These are phyloP conservation scores for Fusarium begoniae DNA, from an alignment of 2,329 filamentous ascomycete genomes.

Conservation along the genomic window DNA sequence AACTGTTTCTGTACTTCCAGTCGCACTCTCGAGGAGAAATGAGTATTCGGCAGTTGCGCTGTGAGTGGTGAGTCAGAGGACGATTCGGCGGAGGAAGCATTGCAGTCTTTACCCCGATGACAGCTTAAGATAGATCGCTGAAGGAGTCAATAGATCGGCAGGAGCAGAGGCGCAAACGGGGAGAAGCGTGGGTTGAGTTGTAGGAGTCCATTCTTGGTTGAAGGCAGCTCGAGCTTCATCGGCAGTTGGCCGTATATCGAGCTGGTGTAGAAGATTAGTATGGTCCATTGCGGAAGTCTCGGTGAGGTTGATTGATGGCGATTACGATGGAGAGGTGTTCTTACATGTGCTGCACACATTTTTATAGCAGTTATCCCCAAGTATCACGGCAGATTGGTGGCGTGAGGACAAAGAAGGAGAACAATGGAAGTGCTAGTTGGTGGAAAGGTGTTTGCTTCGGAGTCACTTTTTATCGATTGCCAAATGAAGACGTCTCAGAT, in stretches of 20 bases:
- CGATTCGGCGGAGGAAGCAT: background rate
- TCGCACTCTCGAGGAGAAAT: constrained; percentile 95
- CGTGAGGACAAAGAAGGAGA: constrained; percentile 16
- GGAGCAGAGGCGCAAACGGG: constrained; percentile 86
- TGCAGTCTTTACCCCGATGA: constrained; percentile 36
- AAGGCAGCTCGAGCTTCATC: constrained; percentile 42
- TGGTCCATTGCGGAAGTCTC: background rate
- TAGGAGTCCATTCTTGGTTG: constrained; percentile 37
- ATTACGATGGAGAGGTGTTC: background rate
- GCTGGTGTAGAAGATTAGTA: constrained; percentile 25
- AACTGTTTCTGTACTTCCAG: constrained; percentile 81
- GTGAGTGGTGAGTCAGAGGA: constrained; percentile 30
- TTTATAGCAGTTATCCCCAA: constrained; percentile 2
- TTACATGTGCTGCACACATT: constrained; percentile 41
- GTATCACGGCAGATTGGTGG: background rate
- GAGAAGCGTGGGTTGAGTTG: constrained; percentile 71
- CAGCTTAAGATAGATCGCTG: constrained; percentile 94
- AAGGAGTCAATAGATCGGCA: constrained; percentile 92
- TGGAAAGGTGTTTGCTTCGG: constrained; percentile 19
- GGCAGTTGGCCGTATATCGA: constrained; percentile 42
- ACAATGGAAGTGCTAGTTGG: constrained; percentile 17
- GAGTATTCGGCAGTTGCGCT: constrained; percentile 73
- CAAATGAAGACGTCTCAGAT: constrained; percentile 18
- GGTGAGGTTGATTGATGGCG: background rate
- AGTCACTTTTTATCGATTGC: constrained; percentile 28